Evolutionary conservation across 371 early-diverging fungal species (phyloP).

Genomic region (Mortierella sp.): DNA sequence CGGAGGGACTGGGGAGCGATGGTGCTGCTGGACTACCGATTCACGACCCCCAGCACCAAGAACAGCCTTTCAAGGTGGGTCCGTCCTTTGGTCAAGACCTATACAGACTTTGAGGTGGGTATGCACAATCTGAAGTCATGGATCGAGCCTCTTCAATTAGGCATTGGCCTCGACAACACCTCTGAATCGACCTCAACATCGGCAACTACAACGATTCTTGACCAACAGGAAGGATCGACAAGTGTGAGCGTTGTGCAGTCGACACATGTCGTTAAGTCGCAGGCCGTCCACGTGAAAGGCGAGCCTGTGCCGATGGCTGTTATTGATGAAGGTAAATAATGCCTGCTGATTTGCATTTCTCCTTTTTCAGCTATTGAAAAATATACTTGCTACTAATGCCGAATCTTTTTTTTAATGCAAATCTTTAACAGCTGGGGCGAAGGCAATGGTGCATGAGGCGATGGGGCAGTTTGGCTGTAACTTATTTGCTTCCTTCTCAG

Average conservation of each 20-base stretch:
- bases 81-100: conserved; percentile 53
- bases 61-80: conserved; percentile 83
- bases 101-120: conserved; percentile 57
- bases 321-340: background rate
- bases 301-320: background rate
- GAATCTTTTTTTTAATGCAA: too few species aligned
- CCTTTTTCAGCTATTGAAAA: background rate
- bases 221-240: background rate
- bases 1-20: conserved; percentile 81
- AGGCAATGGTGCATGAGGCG: background rate
- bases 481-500: background rate
- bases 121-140: conserved; percentile 57
- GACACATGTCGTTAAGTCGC: background rate
- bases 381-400: background rate
- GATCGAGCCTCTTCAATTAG: conserved; percentile 17
- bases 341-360: background rate
- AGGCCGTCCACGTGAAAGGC: background rate
- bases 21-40: conserved; percentile 74
- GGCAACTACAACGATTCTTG: background rate
- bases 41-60: conserved; percentile 55
- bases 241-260: background rate
- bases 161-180: background rate
- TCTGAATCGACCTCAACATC: background rate
- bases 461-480: background rate
- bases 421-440: background rate